phyloP scores from a whole-genome alignment of 768 basidiomycete species.

The Kwoniella shandongensis region DNA sequence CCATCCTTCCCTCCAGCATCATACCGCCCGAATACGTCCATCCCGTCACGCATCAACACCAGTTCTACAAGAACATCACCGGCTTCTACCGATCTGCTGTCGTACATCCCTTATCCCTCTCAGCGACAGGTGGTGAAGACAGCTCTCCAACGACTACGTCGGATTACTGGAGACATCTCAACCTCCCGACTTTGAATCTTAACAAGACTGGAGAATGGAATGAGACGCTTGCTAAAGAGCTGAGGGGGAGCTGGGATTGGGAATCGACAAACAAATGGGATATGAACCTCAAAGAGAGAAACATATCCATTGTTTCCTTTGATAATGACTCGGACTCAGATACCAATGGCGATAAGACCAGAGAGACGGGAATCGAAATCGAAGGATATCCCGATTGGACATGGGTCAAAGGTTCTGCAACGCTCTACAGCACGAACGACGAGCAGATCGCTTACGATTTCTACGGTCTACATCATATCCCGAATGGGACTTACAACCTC shows the following conservation, averaged over 20 bases:
- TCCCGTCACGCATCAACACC: constrained; percentile 3
- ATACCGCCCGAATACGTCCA: constrained; percentile 35
- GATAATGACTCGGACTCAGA: constrained; percentile 5
- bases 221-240: constrained; percentile 30
- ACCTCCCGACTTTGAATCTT: constrained; percentile 1
- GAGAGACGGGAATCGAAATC: not conserved
- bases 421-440: constrained; percentile 14
- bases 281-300: constrained; percentile 42
- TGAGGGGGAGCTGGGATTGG: constrained; percentile 44
- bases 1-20: constrained; percentile 20
- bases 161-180: constrained; percentile 22
- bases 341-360: not conserved
- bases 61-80: constrained; percentile 45
- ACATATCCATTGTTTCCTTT: constrained; percentile 15
- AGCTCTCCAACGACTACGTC: not conserved
- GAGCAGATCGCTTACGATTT: constrained; percentile 41
- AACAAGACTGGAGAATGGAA: constrained; percentile 36
- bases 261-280: constrained; percentile 27
- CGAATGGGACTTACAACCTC: constrained; percentile 48
- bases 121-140: not conserved
- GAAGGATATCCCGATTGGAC: constrained; percentile 33
- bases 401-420: constrained; percentile 41
- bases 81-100: constrained; percentile 48
- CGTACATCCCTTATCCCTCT: constrained; percentile 26
- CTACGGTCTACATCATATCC: constrained; percentile 44